Evolutionary conservation across 139 green algal species (phyloP).

Genomic region (Coelastrella sp.): DNA sequence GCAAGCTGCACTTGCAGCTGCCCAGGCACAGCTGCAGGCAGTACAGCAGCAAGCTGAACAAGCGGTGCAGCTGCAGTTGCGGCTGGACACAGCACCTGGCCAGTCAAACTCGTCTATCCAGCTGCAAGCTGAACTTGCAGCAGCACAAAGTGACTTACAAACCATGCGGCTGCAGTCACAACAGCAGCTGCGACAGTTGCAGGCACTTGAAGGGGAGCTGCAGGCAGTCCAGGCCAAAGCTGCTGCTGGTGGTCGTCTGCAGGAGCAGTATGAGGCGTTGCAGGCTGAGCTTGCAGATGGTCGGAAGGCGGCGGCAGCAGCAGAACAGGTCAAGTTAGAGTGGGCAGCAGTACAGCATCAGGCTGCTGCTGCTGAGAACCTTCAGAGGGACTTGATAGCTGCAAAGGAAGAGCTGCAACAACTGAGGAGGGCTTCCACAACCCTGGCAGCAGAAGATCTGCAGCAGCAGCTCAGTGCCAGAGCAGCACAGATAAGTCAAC

Average conservation of each 20-base stretch:
- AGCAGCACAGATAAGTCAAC: background rate
- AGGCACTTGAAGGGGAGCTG: background rate
- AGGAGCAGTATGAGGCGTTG: conserved; percentile 4
- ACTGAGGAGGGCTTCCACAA: background rate
- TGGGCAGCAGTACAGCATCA: conserved; percentile 25
- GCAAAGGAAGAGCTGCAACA: background rate
- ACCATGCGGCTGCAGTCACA: background rate
- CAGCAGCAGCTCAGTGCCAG: conserved; percentile 8
- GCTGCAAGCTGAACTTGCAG: background rate
- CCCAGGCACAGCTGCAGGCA: background rate
- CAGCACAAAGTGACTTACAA: background rate
- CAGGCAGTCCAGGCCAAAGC: background rate
- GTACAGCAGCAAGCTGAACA: background rate
- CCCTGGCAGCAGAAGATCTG: background rate
- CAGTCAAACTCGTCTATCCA: background rate
- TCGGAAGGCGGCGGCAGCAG: conserved; percentile 1
- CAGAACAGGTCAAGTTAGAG: background rate
- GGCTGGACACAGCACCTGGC: background rate
- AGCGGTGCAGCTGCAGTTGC: conserved; percentile 5
- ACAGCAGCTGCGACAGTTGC: conserved; percentile 13
- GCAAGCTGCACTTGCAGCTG: background rate
- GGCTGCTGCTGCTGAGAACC: conserved; percentile 6
- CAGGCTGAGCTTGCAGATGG: conserved; percentile 9
- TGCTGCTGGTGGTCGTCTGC: background rate
- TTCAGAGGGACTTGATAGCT: conserved; percentile 9